Base-by-base conservation (phyloP, 257 asterid genomes). In the Mitragyna speciosa region DNA sequence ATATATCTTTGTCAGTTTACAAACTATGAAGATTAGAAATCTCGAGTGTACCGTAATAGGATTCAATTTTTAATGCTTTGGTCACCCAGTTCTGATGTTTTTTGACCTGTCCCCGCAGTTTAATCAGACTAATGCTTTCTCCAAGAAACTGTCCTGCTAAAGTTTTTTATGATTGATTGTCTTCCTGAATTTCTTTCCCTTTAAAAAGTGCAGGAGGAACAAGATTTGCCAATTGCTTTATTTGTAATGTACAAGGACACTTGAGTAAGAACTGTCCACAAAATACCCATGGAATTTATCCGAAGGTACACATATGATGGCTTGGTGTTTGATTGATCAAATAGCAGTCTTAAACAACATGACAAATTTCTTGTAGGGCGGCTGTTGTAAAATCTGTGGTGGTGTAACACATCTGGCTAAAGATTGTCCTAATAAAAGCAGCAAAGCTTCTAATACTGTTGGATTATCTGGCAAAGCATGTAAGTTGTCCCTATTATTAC, bases 221-320 rank as follows among this genome's bases (percentile, higher is more conserved):
- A 36, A 92, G 71, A 84, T 95, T 88, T 52, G 98, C 99, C 45
- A 89, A 72, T 65, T 95, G 99, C 90, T 95, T 95, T 90, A 92
- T 95, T 83, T 95, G 99, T 88, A 92, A 92, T 52, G 94, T 87
- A 83, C 80, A 89, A 41, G 99, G 99, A 52, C 99, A 95, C 91
- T 88, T 95, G 93, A 95, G 97, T 88, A 93, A 92, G 90, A 78
- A 90, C 83, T 95, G 99, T 82, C 96, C 97, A 76, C 87, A 89
- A 88, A 95, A 87, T 83, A 79, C 91, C 16, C 97, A 86, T 81
- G 98, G 99, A 82, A 92, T 95, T 70, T 95, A 93, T 77, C 97
- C 96, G 17, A 92, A 95, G 97, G 99, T 95, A 89, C 83, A 58
- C 52, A 30, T 67, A 31, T 73, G 65, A 17, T 41, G 36, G 56